These are phyloP conservation scores for Talaromyces marneffei DNA, from an alignment of 2,329 filamentous ascomycete genomes.

Conservation along the genomic window DNA sequence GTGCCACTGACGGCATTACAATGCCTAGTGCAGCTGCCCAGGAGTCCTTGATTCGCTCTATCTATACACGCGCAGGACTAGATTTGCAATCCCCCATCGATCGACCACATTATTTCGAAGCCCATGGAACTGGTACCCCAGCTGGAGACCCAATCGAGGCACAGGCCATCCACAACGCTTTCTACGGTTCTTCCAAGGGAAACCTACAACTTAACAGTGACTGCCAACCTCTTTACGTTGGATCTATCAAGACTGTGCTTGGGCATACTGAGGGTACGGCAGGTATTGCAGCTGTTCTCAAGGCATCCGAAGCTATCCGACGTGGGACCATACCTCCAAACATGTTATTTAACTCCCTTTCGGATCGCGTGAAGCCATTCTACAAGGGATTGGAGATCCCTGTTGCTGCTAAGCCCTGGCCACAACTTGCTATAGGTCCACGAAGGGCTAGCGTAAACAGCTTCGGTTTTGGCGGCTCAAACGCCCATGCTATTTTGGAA, in stretches of 20 bases:
- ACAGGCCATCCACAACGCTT: conserved; percentile 8
- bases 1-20: conserved; percentile 24
- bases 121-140: conserved; percentile 35
- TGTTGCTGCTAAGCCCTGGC: conserved; percentile 14
- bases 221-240: neutral
- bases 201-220: neutral
- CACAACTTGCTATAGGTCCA: conserved; percentile 29
- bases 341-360: conserved; percentile 21
- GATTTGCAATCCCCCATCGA: conserved; percentile 18
- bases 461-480: conserved; percentile 38
- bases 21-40: conserved; percentile 32
- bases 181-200: neutral
- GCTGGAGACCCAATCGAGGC: conserved; percentile 21
- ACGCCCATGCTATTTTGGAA: conserved; percentile 26
- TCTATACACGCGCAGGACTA: conserved; percentile 33
- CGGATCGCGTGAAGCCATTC: conserved; percentile 14
- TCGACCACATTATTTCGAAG: conserved; percentile 37
- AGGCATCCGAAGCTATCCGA: conserved; percentile 31
- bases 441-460: conserved; percentile 34
- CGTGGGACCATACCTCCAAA: conserved; percentile 26
- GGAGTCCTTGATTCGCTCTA: conserved; percentile 29
- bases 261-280: conserved; percentile 30
- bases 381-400: conserved; percentile 22
- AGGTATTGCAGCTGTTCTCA: conserved; percentile 24
- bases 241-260: conserved; percentile 15